A percentile compares a stretch with the other conserved stretches of the same genome.
Conservation (phyloP, 169 alveolate species). For the Perkinsus olseni region DNA sequence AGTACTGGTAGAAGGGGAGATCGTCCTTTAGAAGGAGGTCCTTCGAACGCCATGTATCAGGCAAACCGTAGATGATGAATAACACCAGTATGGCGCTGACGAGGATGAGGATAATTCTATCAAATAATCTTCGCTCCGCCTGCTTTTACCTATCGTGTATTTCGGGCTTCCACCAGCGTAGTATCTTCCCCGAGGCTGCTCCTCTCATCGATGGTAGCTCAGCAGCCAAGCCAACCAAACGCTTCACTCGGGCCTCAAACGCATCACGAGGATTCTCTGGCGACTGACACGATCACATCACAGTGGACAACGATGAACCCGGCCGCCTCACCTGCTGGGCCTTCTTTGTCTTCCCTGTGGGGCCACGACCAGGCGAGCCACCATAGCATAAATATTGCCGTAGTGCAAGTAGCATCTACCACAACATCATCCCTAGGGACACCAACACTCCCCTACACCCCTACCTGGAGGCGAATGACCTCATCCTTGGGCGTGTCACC, state of each 20-base stretch:
- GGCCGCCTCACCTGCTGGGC: not conserved
- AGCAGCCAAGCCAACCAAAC: not conserved
- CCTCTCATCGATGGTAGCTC: not conserved
- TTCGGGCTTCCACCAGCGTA: not conserved
- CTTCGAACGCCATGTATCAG: not conserved
- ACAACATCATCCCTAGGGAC: not conserved
- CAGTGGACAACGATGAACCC: not conserved
- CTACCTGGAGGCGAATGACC: not conserved
- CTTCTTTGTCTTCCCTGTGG: not conserved
- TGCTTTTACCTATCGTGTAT: not conserved
- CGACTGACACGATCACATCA: not conserved
- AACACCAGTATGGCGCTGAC: not conserved
- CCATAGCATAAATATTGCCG: not conserved
- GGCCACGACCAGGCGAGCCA: not conserved
- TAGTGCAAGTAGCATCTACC: not conserved
- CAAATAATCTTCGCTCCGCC: not conserved
- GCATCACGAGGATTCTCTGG: not conserved
- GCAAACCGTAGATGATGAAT: not conserved
- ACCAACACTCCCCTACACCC: not conserved
- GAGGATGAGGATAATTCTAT: not conserved
- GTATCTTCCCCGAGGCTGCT: not conserved
- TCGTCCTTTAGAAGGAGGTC: not conserved
- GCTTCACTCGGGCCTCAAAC: not conserved
- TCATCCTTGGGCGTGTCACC: not conserved
- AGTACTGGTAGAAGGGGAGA: not conserved